Evolutionary conservation across 768 basidiomycete genomes (phyloP).

Genomic region (Trametes gibbosa): DNA sequence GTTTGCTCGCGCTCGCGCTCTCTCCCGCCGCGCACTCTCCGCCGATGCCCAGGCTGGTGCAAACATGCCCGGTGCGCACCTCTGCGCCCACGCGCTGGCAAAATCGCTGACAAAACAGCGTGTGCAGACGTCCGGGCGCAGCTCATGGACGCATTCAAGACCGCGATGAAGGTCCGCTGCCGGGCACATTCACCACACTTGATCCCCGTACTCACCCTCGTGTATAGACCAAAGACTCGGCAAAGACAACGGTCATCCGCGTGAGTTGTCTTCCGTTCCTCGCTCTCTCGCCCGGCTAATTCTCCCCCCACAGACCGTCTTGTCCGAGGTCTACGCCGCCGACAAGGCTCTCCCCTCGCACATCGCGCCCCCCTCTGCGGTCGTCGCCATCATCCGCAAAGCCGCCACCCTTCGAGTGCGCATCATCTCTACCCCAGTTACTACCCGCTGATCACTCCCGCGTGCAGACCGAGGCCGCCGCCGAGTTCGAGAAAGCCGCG

Average conservation of each 20-base stretch:
- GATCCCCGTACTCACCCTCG: not conserved
- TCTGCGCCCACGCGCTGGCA: not conserved
- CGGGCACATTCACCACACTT: not conserved
- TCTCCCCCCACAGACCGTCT: constrained; percentile 48
- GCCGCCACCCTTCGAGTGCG: constrained; percentile 58
- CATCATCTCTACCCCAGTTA: constrained; percentile 10
- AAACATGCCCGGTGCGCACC: not conserved
- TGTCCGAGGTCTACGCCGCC: constrained; percentile 65
- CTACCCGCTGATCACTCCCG: constrained; percentile 1
- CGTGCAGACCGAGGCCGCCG: constrained; percentile 55
- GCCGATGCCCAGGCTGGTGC: not conserved
- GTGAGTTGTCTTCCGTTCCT: constrained; percentile 7
- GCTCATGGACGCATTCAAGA: constrained; percentile 54
- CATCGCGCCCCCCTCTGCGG: constrained; percentile 44
- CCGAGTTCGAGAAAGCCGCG: constrained; percentile 53
- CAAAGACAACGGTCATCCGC: constrained; percentile 56
- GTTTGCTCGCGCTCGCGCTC: not conserved
- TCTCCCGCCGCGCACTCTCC: not conserved
- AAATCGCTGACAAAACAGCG: not conserved
- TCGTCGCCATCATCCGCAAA: constrained; percentile 56
- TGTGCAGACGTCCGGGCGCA: constrained; percentile 49
- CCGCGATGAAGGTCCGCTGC: constrained; percentile 43
- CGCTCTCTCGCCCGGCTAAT: not conserved
- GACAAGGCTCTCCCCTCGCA: constrained; percentile 51
- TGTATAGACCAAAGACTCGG: constrained; percentile 51